Percentiles rank a stretch among this genome's conserved stretches.
Evolutionary conservation across 306 rosid species (phyloP).

Genomic region (Vigna unguiculata): DNA sequence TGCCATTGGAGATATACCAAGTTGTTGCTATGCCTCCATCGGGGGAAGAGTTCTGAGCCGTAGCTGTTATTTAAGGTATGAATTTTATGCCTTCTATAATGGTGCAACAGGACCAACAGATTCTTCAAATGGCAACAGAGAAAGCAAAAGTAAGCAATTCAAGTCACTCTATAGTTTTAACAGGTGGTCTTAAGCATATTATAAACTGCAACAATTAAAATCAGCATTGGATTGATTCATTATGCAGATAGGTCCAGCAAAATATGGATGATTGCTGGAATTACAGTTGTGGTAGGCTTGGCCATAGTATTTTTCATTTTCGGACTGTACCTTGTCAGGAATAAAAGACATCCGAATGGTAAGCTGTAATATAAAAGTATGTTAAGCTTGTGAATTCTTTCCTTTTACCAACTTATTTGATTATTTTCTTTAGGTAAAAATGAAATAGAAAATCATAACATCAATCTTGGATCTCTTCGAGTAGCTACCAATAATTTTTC

Average conservation of each 20-base stretch:
- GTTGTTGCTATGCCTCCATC: slow-evolving; percentile 50
- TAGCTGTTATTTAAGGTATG: slow-evolving; percentile 71
- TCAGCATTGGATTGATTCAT: slow-evolving; percentile 11
- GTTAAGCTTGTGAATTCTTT: neutral
- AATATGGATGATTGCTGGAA: slow-evolving; percentile 42
- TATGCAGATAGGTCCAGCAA: slow-evolving; percentile 52
- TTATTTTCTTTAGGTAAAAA: slow-evolving; percentile 45
- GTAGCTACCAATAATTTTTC: slow-evolving; percentile 65
- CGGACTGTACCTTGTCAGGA: slow-evolving; percentile 38
- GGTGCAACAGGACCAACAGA: slow-evolving; percentile 32
- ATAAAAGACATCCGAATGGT: slow-evolving; percentile 42
- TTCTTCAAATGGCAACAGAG: slow-evolving; percentile 33
- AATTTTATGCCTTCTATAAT: slow-evolving; percentile 59
- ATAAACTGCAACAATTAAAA: neutral
- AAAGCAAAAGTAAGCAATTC: slow-evolving; percentile 46
- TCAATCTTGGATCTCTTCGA: slow-evolving; percentile 52
- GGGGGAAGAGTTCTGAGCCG: slow-evolving; percentile 68
- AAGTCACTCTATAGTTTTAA: neutral
- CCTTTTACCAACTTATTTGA: slow-evolving; percentile 3
- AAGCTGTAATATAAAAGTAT: slow-evolving; percentile 15
- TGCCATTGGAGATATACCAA: slow-evolving; percentile 51
- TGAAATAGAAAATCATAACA: slow-evolving; percentile 5
- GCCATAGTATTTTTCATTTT: slow-evolving; percentile 40
- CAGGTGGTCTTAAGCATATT: neutral
- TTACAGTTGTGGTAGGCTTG: slow-evolving; percentile 38